phyloP scores from a whole-genome alignment of 768 basidiomycete species.

The Leccinum truebloodii region DNA sequence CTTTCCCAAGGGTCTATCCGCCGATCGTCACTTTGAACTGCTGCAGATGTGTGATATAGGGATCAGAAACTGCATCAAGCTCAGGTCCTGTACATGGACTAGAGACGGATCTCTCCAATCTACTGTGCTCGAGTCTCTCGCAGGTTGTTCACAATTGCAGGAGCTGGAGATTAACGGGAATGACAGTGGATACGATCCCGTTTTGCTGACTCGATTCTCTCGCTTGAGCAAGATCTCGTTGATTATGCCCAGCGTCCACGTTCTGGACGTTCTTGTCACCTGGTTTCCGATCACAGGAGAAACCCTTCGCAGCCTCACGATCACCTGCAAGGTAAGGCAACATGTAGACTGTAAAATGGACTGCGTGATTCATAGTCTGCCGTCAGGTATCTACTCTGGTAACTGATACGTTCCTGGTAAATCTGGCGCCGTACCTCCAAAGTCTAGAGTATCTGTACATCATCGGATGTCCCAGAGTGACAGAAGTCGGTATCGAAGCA shows the following conservation, averaged over 20 bases:
- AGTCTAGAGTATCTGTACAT: conserved; percentile 59
- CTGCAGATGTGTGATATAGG: conserved; percentile 47
- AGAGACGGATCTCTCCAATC: conserved; percentile 73
- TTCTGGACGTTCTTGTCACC: conserved; percentile 47
- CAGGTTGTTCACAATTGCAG: conserved; percentile 40
- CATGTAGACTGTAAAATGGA: neutral
- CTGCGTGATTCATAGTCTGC: neutral
- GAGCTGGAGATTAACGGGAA: conserved; percentile 77
- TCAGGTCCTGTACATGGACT: conserved; percentile 74
- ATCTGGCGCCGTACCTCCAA: conserved; percentile 49
- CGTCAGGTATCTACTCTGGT: conserved; percentile 55
- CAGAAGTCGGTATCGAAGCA: conserved; percentile 56
- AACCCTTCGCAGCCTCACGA: conserved; percentile 55
- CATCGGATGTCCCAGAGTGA: conserved; percentile 69
- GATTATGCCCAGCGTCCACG: conserved; percentile 69
- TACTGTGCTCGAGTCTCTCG: conserved; percentile 55
- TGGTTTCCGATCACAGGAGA: conserved; percentile 52
- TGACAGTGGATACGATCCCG: conserved; percentile 48
- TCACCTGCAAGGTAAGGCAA: conserved; percentile 66
- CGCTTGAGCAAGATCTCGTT: conserved; percentile 57
- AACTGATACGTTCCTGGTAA: conserved; percentile 55
- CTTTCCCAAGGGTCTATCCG: conserved; percentile 57
- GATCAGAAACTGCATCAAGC: conserved; percentile 59
- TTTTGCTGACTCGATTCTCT: conserved; percentile 50
- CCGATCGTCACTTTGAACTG: conserved; percentile 35